Evolutionary conservation across 2,329 filamentous ascomycete species (phyloP).

Genomic region (Chaetomium strumarium): DNA sequence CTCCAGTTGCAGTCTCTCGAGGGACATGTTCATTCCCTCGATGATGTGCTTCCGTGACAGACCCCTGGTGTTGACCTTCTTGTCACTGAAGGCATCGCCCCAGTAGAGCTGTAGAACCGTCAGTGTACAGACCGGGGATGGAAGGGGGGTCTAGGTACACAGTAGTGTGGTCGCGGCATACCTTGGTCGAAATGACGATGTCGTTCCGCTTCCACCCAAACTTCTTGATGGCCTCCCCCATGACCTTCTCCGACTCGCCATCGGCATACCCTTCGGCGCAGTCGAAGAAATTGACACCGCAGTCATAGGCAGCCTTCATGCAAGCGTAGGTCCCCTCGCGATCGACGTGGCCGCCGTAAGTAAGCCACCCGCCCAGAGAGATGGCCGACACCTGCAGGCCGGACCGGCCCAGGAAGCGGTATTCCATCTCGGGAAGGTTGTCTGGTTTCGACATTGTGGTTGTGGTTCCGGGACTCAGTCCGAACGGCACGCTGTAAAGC

Average conservation of each 20-base stretch:
- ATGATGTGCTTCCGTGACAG: slow-evolving; percentile 47
- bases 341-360: slow-evolving; percentile 67
- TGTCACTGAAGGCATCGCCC: slow-evolving; percentile 47
- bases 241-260: slow-evolving; percentile 45
- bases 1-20: slow-evolving; percentile 55
- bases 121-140: slow-evolving; percentile 33
- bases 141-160: neutral
- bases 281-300: slow-evolving; percentile 60
- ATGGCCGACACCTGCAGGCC: slow-evolving; percentile 69
- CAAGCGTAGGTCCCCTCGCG: slow-evolving; percentile 48
- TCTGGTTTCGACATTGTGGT: slow-evolving; percentile 21
- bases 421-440: slow-evolving; percentile 51
- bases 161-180: slow-evolving; percentile 9
- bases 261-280: slow-evolving; percentile 51
- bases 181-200: slow-evolving; percentile 49
- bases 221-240: slow-evolving; percentile 48
- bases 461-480: neutral
- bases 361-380: slow-evolving; percentile 65
- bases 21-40: slow-evolving; percentile 52
- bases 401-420: slow-evolving; percentile 64
- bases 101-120: slow-evolving; percentile 52
- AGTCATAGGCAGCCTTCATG: slow-evolving; percentile 57
- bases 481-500: neutral
- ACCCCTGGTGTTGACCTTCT: slow-evolving; percentile 50
- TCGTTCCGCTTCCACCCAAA: slow-evolving; percentile 50